Evolutionary conservation across 2,329 filamentous ascomycete species (phyloP).

Genomic region (Hymenoscyphus fraxineus): DNA sequence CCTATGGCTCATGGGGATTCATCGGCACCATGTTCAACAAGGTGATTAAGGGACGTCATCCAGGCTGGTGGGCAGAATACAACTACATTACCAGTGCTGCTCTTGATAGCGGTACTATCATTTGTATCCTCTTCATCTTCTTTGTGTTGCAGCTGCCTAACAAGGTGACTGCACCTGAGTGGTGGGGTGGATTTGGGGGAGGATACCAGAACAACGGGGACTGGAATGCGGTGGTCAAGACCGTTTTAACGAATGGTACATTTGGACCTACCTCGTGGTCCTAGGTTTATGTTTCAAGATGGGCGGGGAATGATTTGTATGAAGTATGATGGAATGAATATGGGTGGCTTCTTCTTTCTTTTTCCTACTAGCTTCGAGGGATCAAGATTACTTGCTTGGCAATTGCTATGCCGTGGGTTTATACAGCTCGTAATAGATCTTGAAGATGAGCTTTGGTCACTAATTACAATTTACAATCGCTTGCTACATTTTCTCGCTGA

Average conservation of each 20-base stretch:
- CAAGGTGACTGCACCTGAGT: constrained; percentile 49
- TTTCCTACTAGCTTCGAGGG: too few species aligned
- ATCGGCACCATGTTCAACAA: constrained; percentile 68
- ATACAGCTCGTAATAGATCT: too few species aligned
- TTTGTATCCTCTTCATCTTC: constrained; percentile 67
- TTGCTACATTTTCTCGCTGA: too few species aligned
- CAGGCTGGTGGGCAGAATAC: constrained; percentile 74
- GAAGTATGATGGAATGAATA: too few species aligned
- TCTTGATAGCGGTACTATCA: constrained; percentile 63
- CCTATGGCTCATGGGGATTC: constrained; percentile 62
- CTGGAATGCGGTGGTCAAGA: constrained; percentile 18
- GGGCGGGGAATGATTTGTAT: neutral
- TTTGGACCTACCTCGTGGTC: constrained; percentile 22
- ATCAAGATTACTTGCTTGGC: too few species aligned
- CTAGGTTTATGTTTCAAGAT: neutral
- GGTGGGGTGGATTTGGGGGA: constrained; percentile 42
- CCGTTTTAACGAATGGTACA: constrained; percentile 12
- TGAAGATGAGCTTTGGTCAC: too few species aligned
- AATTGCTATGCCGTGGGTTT: too few species aligned
- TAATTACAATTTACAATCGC: too few species aligned
- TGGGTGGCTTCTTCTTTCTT: too few species aligned
- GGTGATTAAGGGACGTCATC: constrained; percentile 59
- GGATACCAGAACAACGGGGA: constrained; percentile 13
- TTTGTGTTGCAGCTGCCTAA: constrained; percentile 60
- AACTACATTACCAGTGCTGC: constrained; percentile 73